Evolutionary conservation across 2,329 filamentous ascomycete genomes (phyloP).

Genomic region (Pyrenophora graminea): DNA sequence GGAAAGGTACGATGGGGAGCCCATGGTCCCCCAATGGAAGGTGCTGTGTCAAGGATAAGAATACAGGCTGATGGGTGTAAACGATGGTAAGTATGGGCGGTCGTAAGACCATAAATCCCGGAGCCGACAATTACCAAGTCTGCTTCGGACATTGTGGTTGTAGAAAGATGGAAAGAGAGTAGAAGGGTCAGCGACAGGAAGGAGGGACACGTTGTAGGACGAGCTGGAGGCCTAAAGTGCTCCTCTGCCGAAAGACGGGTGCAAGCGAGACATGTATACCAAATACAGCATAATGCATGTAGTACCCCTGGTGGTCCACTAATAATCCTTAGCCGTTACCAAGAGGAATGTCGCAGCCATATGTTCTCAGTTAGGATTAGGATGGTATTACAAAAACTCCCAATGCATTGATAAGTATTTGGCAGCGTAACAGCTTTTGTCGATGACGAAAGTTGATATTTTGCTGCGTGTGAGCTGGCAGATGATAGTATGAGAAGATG

Average conservation of each 20-base stretch:
- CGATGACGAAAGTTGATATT: too few relatives aligned
- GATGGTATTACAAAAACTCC: too few relatives aligned
- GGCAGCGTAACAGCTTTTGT: too few relatives aligned
- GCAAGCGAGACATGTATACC: slow-evolving; percentile 5
- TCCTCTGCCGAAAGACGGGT: neutral
- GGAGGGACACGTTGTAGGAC: neutral
- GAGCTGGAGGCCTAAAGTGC: neutral
- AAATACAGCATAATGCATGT: neutral
- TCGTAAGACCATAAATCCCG: slow-evolving; percentile 50
- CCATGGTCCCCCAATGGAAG: slow-evolving; percentile 50
- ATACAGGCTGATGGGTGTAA: slow-evolving; percentile 47
- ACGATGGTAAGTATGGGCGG: slow-evolving; percentile 53
- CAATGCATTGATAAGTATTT: too few relatives aligned
- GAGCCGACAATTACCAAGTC: slow-evolving; percentile 18
- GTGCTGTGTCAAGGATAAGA: slow-evolving; percentile 48
- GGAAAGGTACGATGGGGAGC: slow-evolving; percentile 47
- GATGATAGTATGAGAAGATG: too few relatives aligned
- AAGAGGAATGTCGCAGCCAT: too few relatives aligned
- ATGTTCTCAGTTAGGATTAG: too few relatives aligned
- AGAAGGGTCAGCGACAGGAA: neutral
- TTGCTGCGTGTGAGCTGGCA: too few relatives aligned
- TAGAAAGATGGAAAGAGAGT: neutral
- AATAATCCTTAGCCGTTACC: neutral
- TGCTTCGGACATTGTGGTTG: slow-evolving; percentile 9
- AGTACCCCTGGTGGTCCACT: neutral